Evolutionary conservation across 1,284 basidiomycete genomes (phyloP), one percentile per base, ranked within the genome.

Genomic region (Fomitiporia mediterranea): DNA sequence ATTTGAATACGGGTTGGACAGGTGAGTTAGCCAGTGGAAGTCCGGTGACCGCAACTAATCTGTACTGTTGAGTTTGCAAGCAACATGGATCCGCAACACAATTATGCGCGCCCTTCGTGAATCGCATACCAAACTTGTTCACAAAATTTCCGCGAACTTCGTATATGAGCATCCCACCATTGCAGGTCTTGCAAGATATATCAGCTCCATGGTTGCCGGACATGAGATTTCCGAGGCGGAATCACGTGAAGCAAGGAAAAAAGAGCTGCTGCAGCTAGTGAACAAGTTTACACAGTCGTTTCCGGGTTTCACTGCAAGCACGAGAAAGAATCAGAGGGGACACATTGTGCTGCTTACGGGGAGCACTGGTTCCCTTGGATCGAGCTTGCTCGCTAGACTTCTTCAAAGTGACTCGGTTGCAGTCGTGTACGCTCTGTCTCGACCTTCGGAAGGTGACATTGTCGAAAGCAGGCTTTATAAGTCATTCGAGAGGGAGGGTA

Each of bases 11-110:
- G 62, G 61, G 5, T 61, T 58, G 28, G 61, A 63, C 51, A 63
- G 62, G 62, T 61, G 15, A 3, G 55, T 43, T n/a, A 15, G 32
- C 5, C 9, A 28, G 11, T 21, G 19, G 2, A 2, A 25, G 25
- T 43, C 7, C 37, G 17, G 21, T n/a, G n/a, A 8, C 8, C 21
- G 17, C 15, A 15, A 19, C 39, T 44, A 27, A 25, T 38, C 7
- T 11, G n/a, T 43, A 4, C 43, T 47, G 11, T 17, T 15, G 42
- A 74, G 73, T 62, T 60, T 76, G 9, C 70, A 72, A 60, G 68
- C 74, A 4, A 74, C 70, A 0, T 74, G 68, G 64, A 74, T 76
- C 40, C 67, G 74, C 11, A 76, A 74, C 62, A 62, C 69, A 1
- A 37, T 76, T 30, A 34, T 70, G 3, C 66, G 66, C 17, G 72